Conservation (phyloP, 2,329 filamentous ascomycete species). For the Aspergillus luchuensis region DNA sequence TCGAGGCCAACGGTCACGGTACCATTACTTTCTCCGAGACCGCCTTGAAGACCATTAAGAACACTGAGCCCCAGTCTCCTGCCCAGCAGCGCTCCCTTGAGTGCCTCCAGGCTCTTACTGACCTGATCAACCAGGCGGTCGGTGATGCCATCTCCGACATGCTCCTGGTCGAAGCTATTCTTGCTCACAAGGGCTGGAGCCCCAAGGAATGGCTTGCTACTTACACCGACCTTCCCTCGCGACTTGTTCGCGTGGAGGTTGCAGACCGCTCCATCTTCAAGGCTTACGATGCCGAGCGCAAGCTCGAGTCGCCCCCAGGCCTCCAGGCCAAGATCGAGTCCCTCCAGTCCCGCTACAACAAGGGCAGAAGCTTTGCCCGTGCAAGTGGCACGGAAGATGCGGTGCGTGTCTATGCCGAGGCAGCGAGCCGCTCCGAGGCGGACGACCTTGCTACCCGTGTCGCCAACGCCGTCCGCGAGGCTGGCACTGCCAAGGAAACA, state of each 20-base stretch:
- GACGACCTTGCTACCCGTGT: slow-evolving; percentile 89
- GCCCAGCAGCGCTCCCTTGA: slow-evolving; percentile 89
- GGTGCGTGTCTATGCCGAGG: slow-evolving; percentile 93
- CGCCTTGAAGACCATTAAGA: slow-evolving; percentile 75
- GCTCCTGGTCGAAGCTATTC: slow-evolving; percentile 91
- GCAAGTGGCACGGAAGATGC: slow-evolving; percentile 96
- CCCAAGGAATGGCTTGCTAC: slow-evolving; percentile 89
- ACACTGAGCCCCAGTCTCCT: slow-evolving; percentile 81
- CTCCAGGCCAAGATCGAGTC: slow-evolving; percentile 85
- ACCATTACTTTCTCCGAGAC: slow-evolving; percentile 91
- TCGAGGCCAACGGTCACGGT: slow-evolving; percentile 97
- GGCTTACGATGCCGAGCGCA: slow-evolving; percentile 88
- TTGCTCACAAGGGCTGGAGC: slow-evolving; percentile 91
- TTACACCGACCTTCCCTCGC: slow-evolving; percentile 92
- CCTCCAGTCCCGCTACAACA: slow-evolving; percentile 85
- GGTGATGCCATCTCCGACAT: slow-evolving; percentile 95
- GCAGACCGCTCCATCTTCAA: slow-evolving; percentile 84
- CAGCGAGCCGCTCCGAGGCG: slow-evolving; percentile 82
- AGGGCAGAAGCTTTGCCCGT: slow-evolving; percentile 85
- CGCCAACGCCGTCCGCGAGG: slow-evolving; percentile 69
- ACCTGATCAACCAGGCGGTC: slow-evolving; percentile 97
- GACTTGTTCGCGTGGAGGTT: slow-evolving; percentile 90
- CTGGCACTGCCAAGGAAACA: slow-evolving; percentile 36
- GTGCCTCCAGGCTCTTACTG: slow-evolving; percentile 76
- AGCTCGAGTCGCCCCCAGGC: slow-evolving; percentile 75